A percentile compares a stretch with the other conserved stretches of the same genome.
phyloP scores from a whole-genome alignment of 768 basidiomycete species.

The Brasilioporus rufonigricans region DNA sequence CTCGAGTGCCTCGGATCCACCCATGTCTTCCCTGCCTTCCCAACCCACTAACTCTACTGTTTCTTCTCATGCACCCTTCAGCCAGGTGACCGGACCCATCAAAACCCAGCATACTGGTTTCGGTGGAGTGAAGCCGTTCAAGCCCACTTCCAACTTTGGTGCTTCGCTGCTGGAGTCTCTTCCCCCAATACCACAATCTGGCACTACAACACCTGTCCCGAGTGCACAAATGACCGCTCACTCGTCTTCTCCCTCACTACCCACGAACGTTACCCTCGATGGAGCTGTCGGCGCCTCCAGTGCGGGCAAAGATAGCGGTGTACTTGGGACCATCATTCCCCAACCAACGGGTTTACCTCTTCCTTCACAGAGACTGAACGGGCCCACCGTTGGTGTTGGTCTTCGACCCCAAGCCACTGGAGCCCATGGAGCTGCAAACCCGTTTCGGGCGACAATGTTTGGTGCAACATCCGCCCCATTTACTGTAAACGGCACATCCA shows the following conservation, averaged over 20 bases:
- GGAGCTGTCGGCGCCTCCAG: conserved; percentile 10
- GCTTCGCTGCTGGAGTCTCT: conserved; percentile 69
- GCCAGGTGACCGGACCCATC: conserved; percentile 31
- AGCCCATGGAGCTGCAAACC: conserved; percentile 47
- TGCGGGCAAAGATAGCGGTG: conserved; percentile 17
- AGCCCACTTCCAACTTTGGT: conserved; percentile 79
- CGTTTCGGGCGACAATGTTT: conserved; percentile 67
- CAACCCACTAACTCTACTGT: conserved; percentile 50
- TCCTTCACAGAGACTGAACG: conserved; percentile 11
- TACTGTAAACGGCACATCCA: background rate
- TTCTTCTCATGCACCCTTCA: conserved; percentile 33
- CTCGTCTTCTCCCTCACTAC: conserved; percentile 25
- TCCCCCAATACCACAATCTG: conserved; percentile 68
- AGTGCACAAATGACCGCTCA: conserved; percentile 11
- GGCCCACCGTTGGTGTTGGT: conserved; percentile 39
- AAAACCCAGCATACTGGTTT: conserved; percentile 50
- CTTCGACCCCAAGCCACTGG: conserved; percentile 66
- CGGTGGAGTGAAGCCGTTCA: conserved; percentile 74
- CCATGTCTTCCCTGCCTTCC: conserved; percentile 44
- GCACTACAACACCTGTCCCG: conserved; percentile 44
- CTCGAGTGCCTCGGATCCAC: conserved; percentile 46
- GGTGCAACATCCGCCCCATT: conserved; percentile 29
- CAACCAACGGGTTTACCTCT: conserved; percentile 33
- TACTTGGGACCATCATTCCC: conserved; percentile 30
- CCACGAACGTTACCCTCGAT: conserved; percentile 14